Conservation (phyloP, 257 asterid species). For the Primulina eburnea region DNA sequence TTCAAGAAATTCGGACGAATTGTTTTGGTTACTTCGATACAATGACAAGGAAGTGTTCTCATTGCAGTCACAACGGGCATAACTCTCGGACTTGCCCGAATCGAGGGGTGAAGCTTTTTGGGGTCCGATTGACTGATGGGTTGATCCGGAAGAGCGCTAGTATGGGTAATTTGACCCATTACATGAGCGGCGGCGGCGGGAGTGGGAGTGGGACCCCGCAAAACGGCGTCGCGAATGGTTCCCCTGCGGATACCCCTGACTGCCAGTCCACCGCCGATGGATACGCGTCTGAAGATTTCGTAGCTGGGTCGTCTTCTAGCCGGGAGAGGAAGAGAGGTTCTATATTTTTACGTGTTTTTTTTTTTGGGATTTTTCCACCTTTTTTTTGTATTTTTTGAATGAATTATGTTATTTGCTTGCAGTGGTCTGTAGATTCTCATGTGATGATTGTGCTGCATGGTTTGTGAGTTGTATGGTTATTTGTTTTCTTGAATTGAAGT, state of each 20-base stretch:
- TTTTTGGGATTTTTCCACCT: neutral
- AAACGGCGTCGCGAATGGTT: constrained; percentile 61
- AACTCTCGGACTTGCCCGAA: constrained; percentile 97
- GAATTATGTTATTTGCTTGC: neutral
- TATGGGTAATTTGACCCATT: constrained; percentile 98
- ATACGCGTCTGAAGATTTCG: constrained; percentile 93
- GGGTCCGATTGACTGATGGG: constrained; percentile 98
- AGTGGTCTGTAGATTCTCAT: neutral
- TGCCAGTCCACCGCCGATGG: constrained; percentile 80
- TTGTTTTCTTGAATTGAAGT: neutral
- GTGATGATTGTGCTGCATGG: neutral
- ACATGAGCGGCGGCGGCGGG: constrained; percentile 42
- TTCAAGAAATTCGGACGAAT: neutral
- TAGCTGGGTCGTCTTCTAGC: constrained; percentile 83
- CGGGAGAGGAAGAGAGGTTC: constrained; percentile 97
- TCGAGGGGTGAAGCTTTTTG: constrained; percentile 95
- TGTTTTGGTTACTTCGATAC: neutral
- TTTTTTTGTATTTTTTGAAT: neutral
- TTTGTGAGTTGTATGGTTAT: neutral
- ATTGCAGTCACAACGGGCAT: constrained; percentile 99
- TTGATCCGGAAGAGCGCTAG: constrained; percentile 96
- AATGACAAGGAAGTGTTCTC: constrained; percentile 97
- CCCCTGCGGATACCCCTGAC: constrained; percentile 84
- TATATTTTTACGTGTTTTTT: neutral
- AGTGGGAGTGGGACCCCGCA: constrained; percentile 54